These are phyloP conservation scores for Taphrina flavorubra DNA, from an alignment of 1,139 yeast species.

Conservation along the genomic window DNA sequence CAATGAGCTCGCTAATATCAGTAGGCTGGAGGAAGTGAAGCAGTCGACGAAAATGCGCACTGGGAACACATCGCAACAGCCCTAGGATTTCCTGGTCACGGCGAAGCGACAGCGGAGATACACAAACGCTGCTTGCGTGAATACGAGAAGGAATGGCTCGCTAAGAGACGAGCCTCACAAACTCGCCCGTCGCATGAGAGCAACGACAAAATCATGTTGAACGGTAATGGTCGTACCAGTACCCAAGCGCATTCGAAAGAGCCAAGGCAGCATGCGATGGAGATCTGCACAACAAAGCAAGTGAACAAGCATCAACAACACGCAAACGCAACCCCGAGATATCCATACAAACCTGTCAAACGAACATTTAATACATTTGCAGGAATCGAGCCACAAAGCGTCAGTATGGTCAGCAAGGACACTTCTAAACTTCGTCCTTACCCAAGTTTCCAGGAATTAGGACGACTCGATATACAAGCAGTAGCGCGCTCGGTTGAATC, in stretches of 20 bases:
- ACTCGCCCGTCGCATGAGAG: neutral
- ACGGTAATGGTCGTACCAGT: neutral
- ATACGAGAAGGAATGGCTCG: slow-evolving; percentile 38
- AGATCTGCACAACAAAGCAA: neutral
- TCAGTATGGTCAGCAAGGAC: neutral
- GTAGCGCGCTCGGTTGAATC: slow-evolving; percentile 23
- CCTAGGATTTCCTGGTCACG: slow-evolving; percentile 24
- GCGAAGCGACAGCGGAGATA: neutral
- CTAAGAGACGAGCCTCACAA: slow-evolving; percentile 9
- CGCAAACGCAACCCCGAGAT: neutral
- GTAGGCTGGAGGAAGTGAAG: slow-evolving; percentile 34
- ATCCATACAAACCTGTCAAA: slow-evolving; percentile 9
- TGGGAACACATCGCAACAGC: slow-evolving; percentile 18
- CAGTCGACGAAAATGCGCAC: slow-evolving; percentile 5
- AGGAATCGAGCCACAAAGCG: slow-evolving; percentile 8
- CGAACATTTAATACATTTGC: slow-evolving; percentile 11
- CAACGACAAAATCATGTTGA: neutral
- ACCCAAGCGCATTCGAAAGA: neutral
- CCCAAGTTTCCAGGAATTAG: slow-evolving; percentile 36
- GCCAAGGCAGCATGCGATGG: neutral
- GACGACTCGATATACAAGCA: slow-evolving; percentile 34
- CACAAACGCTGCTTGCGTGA: slow-evolving; percentile 15
- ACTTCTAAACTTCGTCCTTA: slow-evolving; percentile 14
- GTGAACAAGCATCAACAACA: neutral
- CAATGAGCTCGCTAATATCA: neutral